Evolutionary conservation across 139 green algal genomes (phyloP), one percentile per base, ranked within the genome.

Genomic region (Tetradesmus lagerheimii): DNA sequence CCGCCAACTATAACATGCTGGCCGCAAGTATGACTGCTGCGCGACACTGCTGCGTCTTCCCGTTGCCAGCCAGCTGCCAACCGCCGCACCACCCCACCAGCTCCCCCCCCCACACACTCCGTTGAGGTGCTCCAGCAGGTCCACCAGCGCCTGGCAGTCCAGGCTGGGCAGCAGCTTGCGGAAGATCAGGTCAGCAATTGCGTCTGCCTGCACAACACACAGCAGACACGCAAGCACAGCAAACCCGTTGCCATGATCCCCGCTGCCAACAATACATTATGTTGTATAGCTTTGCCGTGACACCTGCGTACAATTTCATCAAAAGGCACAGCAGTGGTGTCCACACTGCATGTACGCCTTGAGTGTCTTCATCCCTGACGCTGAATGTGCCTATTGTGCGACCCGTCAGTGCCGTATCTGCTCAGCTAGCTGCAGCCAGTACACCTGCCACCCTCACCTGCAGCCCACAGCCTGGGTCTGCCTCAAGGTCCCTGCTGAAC

Each of bases 401-500:
- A 50, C 43, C 43, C 43, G 9, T 50, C 43, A 9, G 43, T 50
- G 53, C 53, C 20, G 53, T 25, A 3, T 23, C 18, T 29, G 0
- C n/a, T n/a, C n/a, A n/a, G n/a, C n/a, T n/a, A n/a, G n/a, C 15
- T 25, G 53, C 15, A 66, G 0, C 53, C 15, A 1, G 53, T 25
- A 23, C 15, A 23, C 53, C 53, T 31, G 20, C 23, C 15, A 18
- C 25, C 23, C 57, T 9, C 14, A 71, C 83, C 82, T 93, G 88
- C 53, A 92, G 93, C 0, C 90, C 91, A 39, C 83, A 92, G 2
- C 87, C 88, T n/a, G 85, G 82, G 77, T 95, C 93, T 29, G 88
- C 71, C 0, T 41, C 66, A 18, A 91, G 67, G 37, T 95, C 93
- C 0, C n/a, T 37, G n/a, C n/a, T 86, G 76, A 94, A 93, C 0